Evolutionary conservation across 495 filamentous ascomycete genomes (phyloP).

Genomic region (Xylaria intraflava): DNA sequence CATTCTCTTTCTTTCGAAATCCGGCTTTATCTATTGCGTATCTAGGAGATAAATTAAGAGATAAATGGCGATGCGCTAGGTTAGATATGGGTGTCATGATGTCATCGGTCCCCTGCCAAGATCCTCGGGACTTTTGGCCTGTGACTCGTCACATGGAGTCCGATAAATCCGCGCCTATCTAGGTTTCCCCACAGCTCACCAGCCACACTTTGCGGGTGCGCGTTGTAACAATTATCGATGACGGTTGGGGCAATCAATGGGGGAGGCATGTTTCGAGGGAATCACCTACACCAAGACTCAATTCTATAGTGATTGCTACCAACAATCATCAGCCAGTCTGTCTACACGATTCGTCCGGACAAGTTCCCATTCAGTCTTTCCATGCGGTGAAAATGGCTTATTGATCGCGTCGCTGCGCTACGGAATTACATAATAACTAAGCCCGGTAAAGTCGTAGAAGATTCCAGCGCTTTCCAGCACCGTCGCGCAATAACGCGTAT

Average conservation of each 20-base stretch:
- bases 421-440: no score
- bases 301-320: neutral
- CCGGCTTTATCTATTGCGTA: no score
- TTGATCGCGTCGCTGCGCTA: neutral
- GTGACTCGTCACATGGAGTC: neutral
- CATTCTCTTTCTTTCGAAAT: no score
- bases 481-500: constrained; percentile 15
- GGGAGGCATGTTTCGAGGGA: no score
- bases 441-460: constrained; percentile 12
- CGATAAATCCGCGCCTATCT: neutral
- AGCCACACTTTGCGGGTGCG: no score
- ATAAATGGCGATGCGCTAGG: neutral
- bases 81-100: constrained; percentile 5
- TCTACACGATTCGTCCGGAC: neutral
- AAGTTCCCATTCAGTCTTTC: neutral
- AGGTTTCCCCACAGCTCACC: neutral
- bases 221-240: no score
- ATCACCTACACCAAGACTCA: no score
- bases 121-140: constrained; percentile 4
- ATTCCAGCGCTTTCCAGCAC: constrained; percentile 20
- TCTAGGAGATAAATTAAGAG: no score
- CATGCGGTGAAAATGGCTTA: neutral
- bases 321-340: neutral
- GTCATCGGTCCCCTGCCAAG: constrained; percentile 30
- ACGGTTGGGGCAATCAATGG: no score